phyloP scores from a whole-genome alignment of 1,284 basidiomycete genomes.

The Trametes sp. region DNA sequence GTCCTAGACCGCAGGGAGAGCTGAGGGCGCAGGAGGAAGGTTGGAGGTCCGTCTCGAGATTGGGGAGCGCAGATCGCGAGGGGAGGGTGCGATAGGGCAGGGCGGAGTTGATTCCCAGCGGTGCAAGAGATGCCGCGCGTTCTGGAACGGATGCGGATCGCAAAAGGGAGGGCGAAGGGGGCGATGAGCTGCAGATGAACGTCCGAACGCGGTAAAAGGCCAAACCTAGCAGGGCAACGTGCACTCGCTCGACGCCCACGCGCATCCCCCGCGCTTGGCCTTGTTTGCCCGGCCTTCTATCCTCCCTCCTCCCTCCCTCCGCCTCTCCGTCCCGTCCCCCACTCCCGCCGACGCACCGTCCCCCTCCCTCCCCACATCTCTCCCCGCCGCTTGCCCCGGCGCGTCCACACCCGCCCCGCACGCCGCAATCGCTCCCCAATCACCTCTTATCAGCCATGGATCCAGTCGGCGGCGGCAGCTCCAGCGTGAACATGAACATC shows the following conservation, averaged over 20 bases:
- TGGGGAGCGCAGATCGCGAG: conserved; percentile 29
- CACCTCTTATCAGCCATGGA: conserved; percentile 39
- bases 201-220: conserved; percentile 15
- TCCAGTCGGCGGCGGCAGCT: conserved; percentile 33
- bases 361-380: conserved; percentile 18
- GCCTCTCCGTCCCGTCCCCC: conserved; percentile 32
- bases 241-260: conserved; percentile 7
- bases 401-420: conserved; percentile 7
- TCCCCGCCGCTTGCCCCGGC: conserved; percentile 13
- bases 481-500: conserved; percentile 35
- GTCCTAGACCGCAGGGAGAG: conserved; percentile 16
- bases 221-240: neutral
- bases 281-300: conserved; percentile 35
- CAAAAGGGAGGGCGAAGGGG: conserved; percentile 10
- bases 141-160: conserved; percentile 26
- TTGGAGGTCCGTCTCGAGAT: conserved; percentile 18
- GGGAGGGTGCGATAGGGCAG: conserved; percentile 25
- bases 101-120: conserved; percentile 24
- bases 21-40: conserved; percentile 14
- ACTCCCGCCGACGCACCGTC: conserved; percentile 29
- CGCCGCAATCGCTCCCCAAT: conserved; percentile 25
- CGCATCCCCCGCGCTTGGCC: conserved; percentile 35
- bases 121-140: conserved; percentile 25
- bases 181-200: conserved; percentile 19
- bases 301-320: conserved; percentile 21